phyloP scores from a whole-genome alignment of 352 stramenopile species.

The Aphanomyces astaci region DNA sequence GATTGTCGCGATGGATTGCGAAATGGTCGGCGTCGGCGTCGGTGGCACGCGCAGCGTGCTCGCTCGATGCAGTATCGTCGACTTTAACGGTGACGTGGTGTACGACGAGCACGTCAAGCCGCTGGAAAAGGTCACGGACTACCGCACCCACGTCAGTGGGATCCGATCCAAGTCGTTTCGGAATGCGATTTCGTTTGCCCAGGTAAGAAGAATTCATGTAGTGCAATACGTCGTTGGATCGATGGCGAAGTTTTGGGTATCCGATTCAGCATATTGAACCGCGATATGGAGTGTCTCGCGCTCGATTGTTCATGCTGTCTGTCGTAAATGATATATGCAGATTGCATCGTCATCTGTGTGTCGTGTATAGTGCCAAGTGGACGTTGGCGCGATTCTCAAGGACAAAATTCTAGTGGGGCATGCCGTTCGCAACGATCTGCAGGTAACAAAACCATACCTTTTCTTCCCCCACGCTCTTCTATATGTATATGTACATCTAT shows the following conservation, averaged over 20 bases:
- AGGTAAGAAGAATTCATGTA: constrained; percentile 25
- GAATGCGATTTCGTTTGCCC: constrained; percentile 64
- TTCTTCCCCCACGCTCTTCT: too few species aligned
- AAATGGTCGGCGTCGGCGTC: constrained; percentile 80
- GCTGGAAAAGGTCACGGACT: constrained; percentile 81
- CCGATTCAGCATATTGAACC: too few species aligned
- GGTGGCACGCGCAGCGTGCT: constrained; percentile 71
- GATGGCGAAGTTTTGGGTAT: too few species aligned
- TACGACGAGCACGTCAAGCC: constrained; percentile 80
- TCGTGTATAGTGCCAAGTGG: constrained; percentile 46
- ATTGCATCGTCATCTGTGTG: constrained; percentile 3
- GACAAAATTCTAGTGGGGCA: constrained; percentile 80
- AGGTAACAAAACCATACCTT: too few species aligned
- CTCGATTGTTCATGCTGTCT: too few species aligned
- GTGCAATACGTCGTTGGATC: background rate
- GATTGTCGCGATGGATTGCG: constrained; percentile 84
- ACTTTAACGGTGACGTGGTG: constrained; percentile 73
- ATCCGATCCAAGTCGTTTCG: constrained; percentile 62
- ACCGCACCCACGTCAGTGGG: constrained; percentile 78
- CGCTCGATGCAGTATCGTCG: constrained; percentile 81
- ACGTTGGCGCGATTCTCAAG: constrained; percentile 70
- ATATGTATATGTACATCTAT: too few species aligned
- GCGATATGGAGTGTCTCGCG: too few species aligned
- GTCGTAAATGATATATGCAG: too few species aligned
- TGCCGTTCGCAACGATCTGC: constrained; percentile 80